Evolutionary conservation across 495 filamentous ascomycete species (phyloP).

Genomic region (Hyaloscypha hepaticicola): DNA sequence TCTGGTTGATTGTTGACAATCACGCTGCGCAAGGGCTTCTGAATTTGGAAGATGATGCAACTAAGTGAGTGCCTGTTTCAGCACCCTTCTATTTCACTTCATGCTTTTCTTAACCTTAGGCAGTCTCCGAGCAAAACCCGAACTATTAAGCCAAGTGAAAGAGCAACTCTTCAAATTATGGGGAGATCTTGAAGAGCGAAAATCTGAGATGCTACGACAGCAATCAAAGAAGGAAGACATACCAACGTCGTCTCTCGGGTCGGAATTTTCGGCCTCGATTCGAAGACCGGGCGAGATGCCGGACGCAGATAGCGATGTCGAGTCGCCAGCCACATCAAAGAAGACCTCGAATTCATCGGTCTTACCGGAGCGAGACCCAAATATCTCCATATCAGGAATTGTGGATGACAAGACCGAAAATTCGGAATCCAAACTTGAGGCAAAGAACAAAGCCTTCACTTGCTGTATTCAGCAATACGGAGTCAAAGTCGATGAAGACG

Average conservation of each 20-base stretch:
- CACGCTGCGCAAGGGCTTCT: slow-evolving; percentile 64
- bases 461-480: slow-evolving; percentile 67
- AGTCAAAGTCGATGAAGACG: slow-evolving; percentile 35
- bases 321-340: slow-evolving; percentile 8
- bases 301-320: slow-evolving; percentile 27
- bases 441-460: slow-evolving; percentile 52
- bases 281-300: slow-evolving; percentile 21
- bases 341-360: slow-evolving; percentile 4
- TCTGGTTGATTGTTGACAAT: slow-evolving; percentile 69
- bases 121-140: slow-evolving; percentile 55
- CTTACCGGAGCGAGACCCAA: slow-evolving; percentile 32
- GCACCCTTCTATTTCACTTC: neutral
- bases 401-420: neutral
- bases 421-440: neutral
- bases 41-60: slow-evolving; percentile 53
- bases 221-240: neutral
- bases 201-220: slow-evolving; percentile 14
- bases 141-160: slow-evolving; percentile 49
- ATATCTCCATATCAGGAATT: slow-evolving; percentile 14
- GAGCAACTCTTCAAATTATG: slow-evolving; percentile 80
- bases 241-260: slow-evolving; percentile 30
- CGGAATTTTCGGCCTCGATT: slow-evolving; percentile 25
- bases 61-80: slow-evolving; percentile 56
- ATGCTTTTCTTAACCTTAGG: slow-evolving; percentile 10
- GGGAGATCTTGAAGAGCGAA: slow-evolving; percentile 82